Percentiles rank a stretch among this genome's conserved stretches.
Evolutionary conservation across 441 rosid species (phyloP).

Genomic region (Kokia cookei): DNA sequence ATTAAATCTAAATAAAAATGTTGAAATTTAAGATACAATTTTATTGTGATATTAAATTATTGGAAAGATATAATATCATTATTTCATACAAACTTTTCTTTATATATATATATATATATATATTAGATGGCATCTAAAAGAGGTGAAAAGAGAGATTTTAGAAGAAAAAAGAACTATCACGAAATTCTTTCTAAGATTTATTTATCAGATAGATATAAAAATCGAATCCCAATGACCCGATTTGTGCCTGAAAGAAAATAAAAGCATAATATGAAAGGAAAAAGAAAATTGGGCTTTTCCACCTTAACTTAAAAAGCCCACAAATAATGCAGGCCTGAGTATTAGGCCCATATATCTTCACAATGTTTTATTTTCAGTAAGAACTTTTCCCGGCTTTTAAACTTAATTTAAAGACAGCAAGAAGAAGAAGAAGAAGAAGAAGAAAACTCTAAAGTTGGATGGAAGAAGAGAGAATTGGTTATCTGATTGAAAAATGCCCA

Average conservation of each 20-base stretch:
- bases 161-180: neutral
- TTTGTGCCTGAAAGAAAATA: neutral
- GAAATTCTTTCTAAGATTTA: neutral
- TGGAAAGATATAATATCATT: no score
- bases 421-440: neutral
- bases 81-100: no score
- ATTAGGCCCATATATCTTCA: neutral
- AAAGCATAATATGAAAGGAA: no score
- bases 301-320: neutral
- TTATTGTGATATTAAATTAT: no score
- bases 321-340: neutral
- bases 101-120: no score
- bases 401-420: neutral
- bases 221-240: no score
- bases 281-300: neutral
- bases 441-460: neutral
- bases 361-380: no score
- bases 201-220: neutral
- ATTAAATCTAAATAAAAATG: no score
- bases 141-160: no score
- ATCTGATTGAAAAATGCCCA: neutral
- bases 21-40: no score
- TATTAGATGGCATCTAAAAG: no score
- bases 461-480: conserved; percentile 4
- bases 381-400: neutral